Percentiles rank a stretch among this genome's conserved stretches.
Evolutionary conservation across 306 rosid genomes (phyloP).

Genomic region (Lupinus albus): DNA sequence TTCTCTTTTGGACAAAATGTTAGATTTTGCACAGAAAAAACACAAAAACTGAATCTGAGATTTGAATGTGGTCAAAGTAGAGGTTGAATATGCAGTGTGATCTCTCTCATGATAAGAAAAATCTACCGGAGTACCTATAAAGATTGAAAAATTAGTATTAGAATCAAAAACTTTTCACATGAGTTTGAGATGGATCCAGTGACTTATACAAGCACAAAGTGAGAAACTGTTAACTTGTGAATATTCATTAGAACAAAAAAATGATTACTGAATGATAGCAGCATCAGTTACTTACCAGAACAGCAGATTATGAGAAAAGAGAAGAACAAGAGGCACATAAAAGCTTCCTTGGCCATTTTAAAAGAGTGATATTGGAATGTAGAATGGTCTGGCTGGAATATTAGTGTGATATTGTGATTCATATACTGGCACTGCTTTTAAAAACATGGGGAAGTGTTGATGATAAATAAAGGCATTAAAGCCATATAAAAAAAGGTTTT

Average conservation of each 20-base stretch:
- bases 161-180: background rate
- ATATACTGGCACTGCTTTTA: slow-evolving; percentile 43
- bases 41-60: slow-evolving; percentile 50
- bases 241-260: slow-evolving; percentile 8
- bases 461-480: too few species aligned
- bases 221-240: slow-evolving; percentile 9
- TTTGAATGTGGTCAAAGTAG: slow-evolving; percentile 40
- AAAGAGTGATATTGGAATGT: slow-evolving; percentile 37
- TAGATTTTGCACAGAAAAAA: too few species aligned
- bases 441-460: slow-evolving; percentile 33
- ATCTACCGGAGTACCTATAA: slow-evolving; percentile 52
- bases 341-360: slow-evolving; percentile 62
- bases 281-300: slow-evolving; percentile 55
- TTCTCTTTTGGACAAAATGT: slow-evolving; percentile 28
- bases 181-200: background rate
- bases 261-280: slow-evolving; percentile 10
- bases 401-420: slow-evolving; percentile 35
- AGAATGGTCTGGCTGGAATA: slow-evolving; percentile 36
- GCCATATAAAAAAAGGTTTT: too few species aligned
- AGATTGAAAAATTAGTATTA: background rate
- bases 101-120: slow-evolving; percentile 37
- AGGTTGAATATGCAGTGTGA: slow-evolving; percentile 42
- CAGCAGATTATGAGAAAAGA: slow-evolving; percentile 57
- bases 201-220: background rate
- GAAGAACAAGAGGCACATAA: slow-evolving; percentile 52